Percentiles rank a stretch among this genome's conserved stretches.
Conservation (phyloP, 768 basidiomycete genomes). For the Lactifluus piperatus region DNA sequence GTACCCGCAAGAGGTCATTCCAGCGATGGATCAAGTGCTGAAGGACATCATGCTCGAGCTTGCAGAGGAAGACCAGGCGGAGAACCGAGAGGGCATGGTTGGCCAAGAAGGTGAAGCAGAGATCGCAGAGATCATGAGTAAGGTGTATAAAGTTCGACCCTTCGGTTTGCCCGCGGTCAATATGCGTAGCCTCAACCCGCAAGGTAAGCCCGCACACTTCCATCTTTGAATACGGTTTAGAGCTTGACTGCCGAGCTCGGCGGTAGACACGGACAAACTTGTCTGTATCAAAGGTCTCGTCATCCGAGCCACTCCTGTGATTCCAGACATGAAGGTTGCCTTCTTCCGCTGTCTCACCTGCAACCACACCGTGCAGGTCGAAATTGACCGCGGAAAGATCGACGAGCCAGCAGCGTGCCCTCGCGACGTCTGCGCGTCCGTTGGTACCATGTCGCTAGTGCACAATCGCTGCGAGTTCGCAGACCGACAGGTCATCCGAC, state of each 20-base stretch:
- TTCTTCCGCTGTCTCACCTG: constrained; percentile 97
- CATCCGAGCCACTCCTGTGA: constrained; percentile 94
- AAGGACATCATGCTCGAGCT: constrained; percentile 89
- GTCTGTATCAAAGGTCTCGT: constrained; percentile 94
- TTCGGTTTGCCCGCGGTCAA: constrained; percentile 79
- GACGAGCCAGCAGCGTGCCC: constrained; percentile 88
- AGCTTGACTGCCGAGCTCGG: neutral
- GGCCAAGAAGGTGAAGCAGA: constrained; percentile 75
- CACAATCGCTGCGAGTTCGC: constrained; percentile 97
- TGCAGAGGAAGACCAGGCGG: constrained; percentile 71
- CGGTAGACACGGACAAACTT: constrained; percentile 91
- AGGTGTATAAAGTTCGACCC: constrained; percentile 89
- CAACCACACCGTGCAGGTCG: constrained; percentile 93
- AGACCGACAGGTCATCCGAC: constrained; percentile 87
- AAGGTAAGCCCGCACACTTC: constrained; percentile 42
- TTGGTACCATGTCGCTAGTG: constrained; percentile 88
- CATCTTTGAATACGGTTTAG: neutral
- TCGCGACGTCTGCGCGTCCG: constrained; percentile 81
- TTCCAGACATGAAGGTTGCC: constrained; percentile 98
- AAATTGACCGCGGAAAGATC: constrained; percentile 97
- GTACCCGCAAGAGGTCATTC: constrained; percentile 96
- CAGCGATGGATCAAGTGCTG: constrained; percentile 93
- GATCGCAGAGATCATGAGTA: constrained; percentile 78
- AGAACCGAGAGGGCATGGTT: constrained; percentile 64
- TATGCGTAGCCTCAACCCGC: constrained; percentile 93